A percentile compares a stretch with the other conserved stretches of the same genome.
These are phyloP conservation scores for Colletotrichum lupini DNA, from an alignment of 2,329 filamentous ascomycete species.

Conservation along the genomic window DNA sequence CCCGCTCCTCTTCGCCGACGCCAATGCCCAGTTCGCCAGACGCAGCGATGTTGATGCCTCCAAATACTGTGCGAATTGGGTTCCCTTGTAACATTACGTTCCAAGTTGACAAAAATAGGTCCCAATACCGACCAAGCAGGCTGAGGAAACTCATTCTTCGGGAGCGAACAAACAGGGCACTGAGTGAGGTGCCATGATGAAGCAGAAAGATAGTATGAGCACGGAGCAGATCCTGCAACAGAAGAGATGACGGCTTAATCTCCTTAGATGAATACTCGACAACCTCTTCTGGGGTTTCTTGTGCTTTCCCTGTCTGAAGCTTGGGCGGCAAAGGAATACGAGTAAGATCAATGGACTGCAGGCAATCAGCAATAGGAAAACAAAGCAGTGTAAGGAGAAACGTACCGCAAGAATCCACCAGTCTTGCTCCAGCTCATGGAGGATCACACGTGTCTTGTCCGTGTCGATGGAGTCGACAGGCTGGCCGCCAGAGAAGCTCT, in stretches of 20 bases:
- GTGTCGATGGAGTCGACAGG: slow-evolving; percentile 90
- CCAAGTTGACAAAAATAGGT: slow-evolving; percentile 77
- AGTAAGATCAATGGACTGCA: slow-evolving; percentile 83
- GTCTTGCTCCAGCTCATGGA: slow-evolving; percentile 87
- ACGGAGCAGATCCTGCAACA: slow-evolving; percentile 83
- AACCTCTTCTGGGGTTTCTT: slow-evolving; percentile 54
- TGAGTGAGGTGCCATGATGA: slow-evolving; percentile 83
- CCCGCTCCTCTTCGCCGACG: slow-evolving; percentile 94
- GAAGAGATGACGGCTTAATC: slow-evolving; percentile 82
- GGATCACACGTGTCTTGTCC: slow-evolving; percentile 84
- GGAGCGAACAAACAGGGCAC: slow-evolving; percentile 73
- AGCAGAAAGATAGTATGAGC: slow-evolving; percentile 88
- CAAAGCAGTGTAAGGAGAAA: slow-evolving; percentile 26
- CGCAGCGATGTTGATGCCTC: slow-evolving; percentile 87
- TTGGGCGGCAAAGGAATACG: slow-evolving; percentile 72
- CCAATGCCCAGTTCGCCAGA: slow-evolving; percentile 93
- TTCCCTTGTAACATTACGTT: slow-evolving; percentile 92
- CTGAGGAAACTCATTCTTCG: slow-evolving; percentile 76
- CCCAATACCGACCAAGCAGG: slow-evolving; percentile 85
- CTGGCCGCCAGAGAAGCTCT: slow-evolving; percentile 83
- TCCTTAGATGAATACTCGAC: slow-evolving; percentile 91
- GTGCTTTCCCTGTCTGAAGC: slow-evolving; percentile 53
- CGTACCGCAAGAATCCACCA: slow-evolving; percentile 97
- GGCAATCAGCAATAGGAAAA: slow-evolving; percentile 5
- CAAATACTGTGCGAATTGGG: slow-evolving; percentile 81